Evolutionary conservation across 2,329 filamentous ascomycete species (phyloP).

Genomic region (Aspergillus caelatus): DNA sequence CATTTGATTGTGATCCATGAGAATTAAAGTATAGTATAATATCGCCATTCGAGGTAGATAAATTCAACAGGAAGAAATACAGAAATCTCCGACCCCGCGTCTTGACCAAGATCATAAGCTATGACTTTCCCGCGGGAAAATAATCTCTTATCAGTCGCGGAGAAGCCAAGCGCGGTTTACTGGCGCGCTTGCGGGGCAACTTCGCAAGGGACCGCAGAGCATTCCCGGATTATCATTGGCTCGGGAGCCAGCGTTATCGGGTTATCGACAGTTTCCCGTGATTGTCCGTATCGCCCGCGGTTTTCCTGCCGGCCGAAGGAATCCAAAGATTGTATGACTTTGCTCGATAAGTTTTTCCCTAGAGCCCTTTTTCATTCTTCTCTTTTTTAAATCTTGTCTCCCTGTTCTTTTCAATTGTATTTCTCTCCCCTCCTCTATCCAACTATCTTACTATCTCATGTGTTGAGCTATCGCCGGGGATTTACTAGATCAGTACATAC

Average conservation of each 20-base stretch:
- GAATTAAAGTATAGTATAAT: neutral
- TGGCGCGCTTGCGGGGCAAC: constrained; percentile 5
- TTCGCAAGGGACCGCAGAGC: constrained; percentile 1
- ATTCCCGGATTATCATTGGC: constrained; percentile 10
- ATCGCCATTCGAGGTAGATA: neutral
- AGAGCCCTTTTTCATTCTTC: constrained; percentile 7
- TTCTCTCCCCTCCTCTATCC: neutral
- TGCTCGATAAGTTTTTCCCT: neutral
- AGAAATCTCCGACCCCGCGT: neutral
- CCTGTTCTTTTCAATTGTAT: constrained; percentile 8
- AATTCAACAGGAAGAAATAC: neutral
- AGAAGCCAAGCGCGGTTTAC: constrained; percentile 5
- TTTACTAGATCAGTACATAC: neutral
- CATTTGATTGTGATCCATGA: neutral
- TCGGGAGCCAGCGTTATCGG: constrained; percentile 16
- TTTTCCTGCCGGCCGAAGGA: constrained; percentile 14
- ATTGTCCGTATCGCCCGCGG: constrained; percentile 20
- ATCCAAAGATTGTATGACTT: constrained; percentile 5
- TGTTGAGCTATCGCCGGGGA: constrained; percentile 7
- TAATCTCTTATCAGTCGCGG: constrained; percentile 7
- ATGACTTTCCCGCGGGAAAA: constrained; percentile 23
- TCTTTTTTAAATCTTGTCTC: constrained; percentile 7
- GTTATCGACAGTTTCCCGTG: constrained; percentile 21
- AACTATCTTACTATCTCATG: neutral
- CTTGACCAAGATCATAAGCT: neutral